Conservation (phyloP, 805 yeast genomes). For the Cyberlindnera xishuangbannaensis region DNA sequence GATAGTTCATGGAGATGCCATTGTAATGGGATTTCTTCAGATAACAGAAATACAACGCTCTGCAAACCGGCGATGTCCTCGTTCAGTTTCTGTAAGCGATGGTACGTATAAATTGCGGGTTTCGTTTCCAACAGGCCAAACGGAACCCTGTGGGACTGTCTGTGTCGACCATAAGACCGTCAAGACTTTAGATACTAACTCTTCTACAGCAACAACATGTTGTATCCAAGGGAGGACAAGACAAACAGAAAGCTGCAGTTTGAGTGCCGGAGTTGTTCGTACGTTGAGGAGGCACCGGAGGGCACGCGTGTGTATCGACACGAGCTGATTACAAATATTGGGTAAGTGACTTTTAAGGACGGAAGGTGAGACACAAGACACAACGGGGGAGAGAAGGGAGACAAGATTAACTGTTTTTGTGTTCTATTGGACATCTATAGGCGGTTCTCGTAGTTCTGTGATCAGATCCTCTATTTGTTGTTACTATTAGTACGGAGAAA, state of each 20-base stretch:
- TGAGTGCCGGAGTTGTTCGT: conserved; percentile 92
- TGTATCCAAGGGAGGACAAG: conserved; percentile 94
- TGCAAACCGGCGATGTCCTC: conserved; percentile 58
- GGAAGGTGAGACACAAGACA: neutral
- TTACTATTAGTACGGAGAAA: no score
- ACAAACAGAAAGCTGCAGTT: conserved; percentile 64
- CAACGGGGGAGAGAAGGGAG: neutral
- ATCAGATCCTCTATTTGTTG: no score
- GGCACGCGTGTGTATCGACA: conserved; percentile 88
- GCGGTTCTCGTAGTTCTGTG: no score
- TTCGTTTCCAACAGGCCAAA: no score
- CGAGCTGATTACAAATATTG: conserved; percentile 86
- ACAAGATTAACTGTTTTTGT: conserved; percentile 11
- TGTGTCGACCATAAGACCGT: no score
- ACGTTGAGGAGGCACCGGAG: conserved; percentile 85
- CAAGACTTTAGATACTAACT: conserved; percentile 4
- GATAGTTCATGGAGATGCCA: neutral
- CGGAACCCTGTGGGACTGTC: no score
- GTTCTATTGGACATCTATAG: no score
- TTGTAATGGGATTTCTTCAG: no score
- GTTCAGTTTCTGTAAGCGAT: conserved; percentile 92
- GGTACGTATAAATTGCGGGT: no score
- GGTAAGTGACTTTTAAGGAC: no score
- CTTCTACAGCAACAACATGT: conserved; percentile 78
- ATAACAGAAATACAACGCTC: neutral